These are phyloP conservation scores for Penicillium lagena DNA, from an alignment of 495 filamentous ascomycete species.

Conservation along the genomic window DNA sequence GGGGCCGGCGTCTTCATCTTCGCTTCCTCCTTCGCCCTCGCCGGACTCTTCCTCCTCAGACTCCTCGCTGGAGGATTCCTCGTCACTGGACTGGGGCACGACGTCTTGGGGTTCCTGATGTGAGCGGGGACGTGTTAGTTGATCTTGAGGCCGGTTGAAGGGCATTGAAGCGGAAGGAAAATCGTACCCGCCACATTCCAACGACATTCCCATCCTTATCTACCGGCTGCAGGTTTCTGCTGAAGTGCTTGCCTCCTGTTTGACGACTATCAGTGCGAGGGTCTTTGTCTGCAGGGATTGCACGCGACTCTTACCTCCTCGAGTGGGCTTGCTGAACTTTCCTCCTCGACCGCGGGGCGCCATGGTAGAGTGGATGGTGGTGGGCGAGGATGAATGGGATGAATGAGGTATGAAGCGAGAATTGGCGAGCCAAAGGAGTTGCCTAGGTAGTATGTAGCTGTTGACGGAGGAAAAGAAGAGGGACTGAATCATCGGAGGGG, in stretches of 20 bases:
- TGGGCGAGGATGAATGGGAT: not conserved
- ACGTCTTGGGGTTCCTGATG: slow-evolving; percentile 18
- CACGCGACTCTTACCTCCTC: slow-evolving; percentile 63
- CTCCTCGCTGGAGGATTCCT: slow-evolving; percentile 35
- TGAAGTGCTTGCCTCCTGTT: slow-evolving; percentile 89
- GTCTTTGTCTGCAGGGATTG: not conserved
- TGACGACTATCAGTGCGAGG: not conserved
- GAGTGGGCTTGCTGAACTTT: slow-evolving; percentile 88
- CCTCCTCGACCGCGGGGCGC: slow-evolving; percentile 66
- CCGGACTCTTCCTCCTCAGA: slow-evolving; percentile 33
- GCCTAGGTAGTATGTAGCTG: too few relatives aligned
- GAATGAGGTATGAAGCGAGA: too few relatives aligned
- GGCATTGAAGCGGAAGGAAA: not conserved
- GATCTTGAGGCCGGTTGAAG: too few relatives aligned
- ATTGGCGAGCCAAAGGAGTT: too few relatives aligned
- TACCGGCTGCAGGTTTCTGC: slow-evolving; percentile 75
- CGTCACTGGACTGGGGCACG: slow-evolving; percentile 28
- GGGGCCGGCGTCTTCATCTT: slow-evolving; percentile 28
- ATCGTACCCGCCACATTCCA: slow-evolving; percentile 70
- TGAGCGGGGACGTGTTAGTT: not conserved
- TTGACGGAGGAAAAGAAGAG: not conserved
- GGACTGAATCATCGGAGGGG: slow-evolving; percentile 5
- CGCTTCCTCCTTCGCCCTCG: slow-evolving; percentile 22
- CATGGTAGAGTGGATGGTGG: slow-evolving; percentile 20
- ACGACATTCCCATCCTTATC: slow-evolving; percentile 74